Evolutionary conservation across 1,284 basidiomycete species (phyloP).

Genomic region (Trametes versicolor): DNA sequence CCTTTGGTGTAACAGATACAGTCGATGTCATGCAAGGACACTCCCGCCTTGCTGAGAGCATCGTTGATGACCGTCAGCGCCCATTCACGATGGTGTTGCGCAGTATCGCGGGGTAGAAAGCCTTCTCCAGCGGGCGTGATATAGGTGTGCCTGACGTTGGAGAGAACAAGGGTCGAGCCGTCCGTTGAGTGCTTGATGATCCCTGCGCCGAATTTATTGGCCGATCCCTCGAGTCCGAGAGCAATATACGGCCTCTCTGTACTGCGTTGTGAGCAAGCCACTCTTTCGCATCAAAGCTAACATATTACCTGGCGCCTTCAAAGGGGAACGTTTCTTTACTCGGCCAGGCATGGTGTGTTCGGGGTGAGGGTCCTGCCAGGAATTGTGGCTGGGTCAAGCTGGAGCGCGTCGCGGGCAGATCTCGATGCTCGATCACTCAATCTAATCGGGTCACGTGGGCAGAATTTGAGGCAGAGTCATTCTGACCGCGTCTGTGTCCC

Average conservation of each 20-base stretch:
- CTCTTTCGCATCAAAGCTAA: not conserved
- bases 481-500: slow-evolving; percentile 17
- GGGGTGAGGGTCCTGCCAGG: not conserved
- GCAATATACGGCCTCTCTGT: slow-evolving; percentile 73
- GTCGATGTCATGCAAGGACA: slow-evolving; percentile 83
- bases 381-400: slow-evolving; percentile 8
- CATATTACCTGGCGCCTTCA: slow-evolving; percentile 41
- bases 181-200: slow-evolving; percentile 86
- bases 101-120: slow-evolving; percentile 95
- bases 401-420: slow-evolving; percentile 14
- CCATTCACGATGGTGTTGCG: slow-evolving; percentile 96
- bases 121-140: slow-evolving; percentile 98
- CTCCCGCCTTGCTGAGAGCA: slow-evolving; percentile 77
- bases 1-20: slow-evolving; percentile 99
- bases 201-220: slow-evolving; percentile 98
- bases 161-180: slow-evolving; percentile 75
- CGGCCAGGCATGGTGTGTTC: slow-evolving; percentile 27
- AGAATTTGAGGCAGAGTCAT: slow-evolving; percentile 32
- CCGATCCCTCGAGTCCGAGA: slow-evolving; percentile 93
- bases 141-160: slow-evolving; percentile 95
- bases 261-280: not conserved
- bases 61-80: slow-evolving; percentile 85
- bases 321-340: slow-evolving; percentile 42
- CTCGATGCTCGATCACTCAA: slow-evolving; percentile 27
- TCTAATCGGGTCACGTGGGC: slow-evolving; percentile 31